Evolutionary conservation across 441 rosid species (phyloP).

Genomic region (Metrosideros polymorpha): DNA sequence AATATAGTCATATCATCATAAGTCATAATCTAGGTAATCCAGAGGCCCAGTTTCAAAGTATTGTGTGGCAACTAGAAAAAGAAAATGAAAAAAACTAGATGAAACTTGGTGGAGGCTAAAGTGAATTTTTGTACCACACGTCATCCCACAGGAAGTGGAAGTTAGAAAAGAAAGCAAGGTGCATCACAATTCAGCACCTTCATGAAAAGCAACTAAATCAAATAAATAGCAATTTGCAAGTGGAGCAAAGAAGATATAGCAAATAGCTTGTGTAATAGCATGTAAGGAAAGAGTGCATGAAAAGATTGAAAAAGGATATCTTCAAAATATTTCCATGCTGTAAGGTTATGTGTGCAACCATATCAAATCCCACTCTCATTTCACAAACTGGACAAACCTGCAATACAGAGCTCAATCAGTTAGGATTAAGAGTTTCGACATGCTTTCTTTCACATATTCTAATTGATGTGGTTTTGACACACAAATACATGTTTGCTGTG

Average conservation of each 20-base stretch:
- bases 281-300: background rate
- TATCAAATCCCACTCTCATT: slow-evolving; percentile 81
- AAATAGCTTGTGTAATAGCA: background rate
- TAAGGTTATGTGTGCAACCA: slow-evolving; percentile 89
- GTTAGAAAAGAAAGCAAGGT: background rate
- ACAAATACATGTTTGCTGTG: background rate
- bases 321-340: slow-evolving; percentile 88
- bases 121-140: background rate
- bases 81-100: background rate
- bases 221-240: background rate
- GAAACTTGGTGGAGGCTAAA: background rate
- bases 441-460: background rate
- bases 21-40: background rate
- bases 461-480: background rate
- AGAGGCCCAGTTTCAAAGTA: background rate
- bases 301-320: slow-evolving; percentile 51
- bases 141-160: background rate
- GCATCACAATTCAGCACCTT: background rate
- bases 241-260: background rate
- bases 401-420: background rate
- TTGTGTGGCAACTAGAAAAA: background rate
- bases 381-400: slow-evolving; percentile 96
- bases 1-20: background rate
- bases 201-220: background rate
- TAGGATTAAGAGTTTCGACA: background rate